Conservation (phyloP, 129 eudicot genomes). For the Helianthus tuberosus region DNA sequence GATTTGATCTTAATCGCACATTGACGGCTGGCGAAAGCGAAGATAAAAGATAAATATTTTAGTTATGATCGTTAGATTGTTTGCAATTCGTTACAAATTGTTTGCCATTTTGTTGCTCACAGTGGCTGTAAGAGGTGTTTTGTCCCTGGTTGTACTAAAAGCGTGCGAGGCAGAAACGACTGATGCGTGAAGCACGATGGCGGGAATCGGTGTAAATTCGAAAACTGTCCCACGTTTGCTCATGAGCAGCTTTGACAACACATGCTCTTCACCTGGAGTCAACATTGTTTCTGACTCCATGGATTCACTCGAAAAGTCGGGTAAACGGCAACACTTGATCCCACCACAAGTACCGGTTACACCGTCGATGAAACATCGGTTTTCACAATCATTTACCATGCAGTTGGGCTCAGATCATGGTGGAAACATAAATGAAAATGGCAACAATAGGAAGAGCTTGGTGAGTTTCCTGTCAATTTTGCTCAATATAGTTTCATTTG, state of each 20-base stretch:
- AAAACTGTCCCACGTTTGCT: too few relatives aligned
- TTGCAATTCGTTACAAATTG: too few relatives aligned
- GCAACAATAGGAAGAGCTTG: slow-evolving; percentile 20
- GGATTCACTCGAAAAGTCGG: slow-evolving; percentile 54
- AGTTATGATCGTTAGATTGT: too few relatives aligned
- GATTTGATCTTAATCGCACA: too few relatives aligned
- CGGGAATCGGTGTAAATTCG: slow-evolving; percentile 31
- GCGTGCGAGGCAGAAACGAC: slow-evolving; percentile 95
- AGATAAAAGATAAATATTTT: too few relatives aligned
- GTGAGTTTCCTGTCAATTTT: too few relatives aligned
- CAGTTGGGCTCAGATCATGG: slow-evolving; percentile 36
- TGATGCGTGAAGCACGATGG: slow-evolving; percentile 93
- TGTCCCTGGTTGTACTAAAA: slow-evolving; percentile 40
- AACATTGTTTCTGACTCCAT: slow-evolving; percentile 62
- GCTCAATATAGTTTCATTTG: too few relatives aligned
- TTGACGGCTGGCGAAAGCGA: too few relatives aligned
- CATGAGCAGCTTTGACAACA: slow-evolving; percentile 28
- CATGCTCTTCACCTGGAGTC: slow-evolving; percentile 49
- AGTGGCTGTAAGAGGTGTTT: too few relatives aligned
- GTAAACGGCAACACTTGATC: slow-evolving; percentile 61
- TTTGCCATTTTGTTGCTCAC: too few relatives aligned
- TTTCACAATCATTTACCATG: slow-evolving; percentile 38
- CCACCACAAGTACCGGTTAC: slow-evolving; percentile 96
- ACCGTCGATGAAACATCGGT: slow-evolving; percentile 77
- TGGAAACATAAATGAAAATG: neutral